Base-by-base conservation (phyloP, 257 asterid genomes). In the Datura wrightii region DNA sequence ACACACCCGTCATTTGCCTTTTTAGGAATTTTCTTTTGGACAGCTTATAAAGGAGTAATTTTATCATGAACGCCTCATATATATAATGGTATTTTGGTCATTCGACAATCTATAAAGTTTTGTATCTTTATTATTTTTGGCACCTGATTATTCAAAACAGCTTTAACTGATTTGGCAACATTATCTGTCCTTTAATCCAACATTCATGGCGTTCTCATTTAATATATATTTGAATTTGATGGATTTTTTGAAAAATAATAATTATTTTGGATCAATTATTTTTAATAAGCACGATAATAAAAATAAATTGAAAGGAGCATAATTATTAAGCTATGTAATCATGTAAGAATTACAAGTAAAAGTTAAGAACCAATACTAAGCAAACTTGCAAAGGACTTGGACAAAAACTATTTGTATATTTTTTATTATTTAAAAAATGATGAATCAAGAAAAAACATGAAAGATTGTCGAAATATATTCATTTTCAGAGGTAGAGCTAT, bases 161-260 rank as follows among this genome's bases (percentile, higher is more conserved):
- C 16, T 18, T 42, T 19, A 41, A 42, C 37, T 41, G 14, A 70
- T 42, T 42, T 70, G 79, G 54, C 54, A 70, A 70, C 36, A 70
- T 70, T 69, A 10, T 37, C 8, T 10, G 31, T 24, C 31, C 31
- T 24, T 24, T 24, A 24, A 24, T 0, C 14, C 36, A 9, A 69
- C 79, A 69, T 69, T 69, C 16, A 44, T 69, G 53, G 54, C 37
- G 13, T n/a, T 66, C 54, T 70, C 50, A 70, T 42, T 69, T 8
- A 41, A 18, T 70, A 19, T n/a, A 16, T 69, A 69, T 37, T 69
- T 69, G 31, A 15, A 69, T 39, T 69, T 62, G 10, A 62, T 62
- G 39, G 34, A 24, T 24, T 39, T 39, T 4, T 39, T 39, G 0
- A 39, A 39, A 24, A 39, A 2, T 0, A 39, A 39, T 4, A 0